Conservation (phyloP, 176 grass and related monocot species). For the Tuctoria greenei region DNA sequence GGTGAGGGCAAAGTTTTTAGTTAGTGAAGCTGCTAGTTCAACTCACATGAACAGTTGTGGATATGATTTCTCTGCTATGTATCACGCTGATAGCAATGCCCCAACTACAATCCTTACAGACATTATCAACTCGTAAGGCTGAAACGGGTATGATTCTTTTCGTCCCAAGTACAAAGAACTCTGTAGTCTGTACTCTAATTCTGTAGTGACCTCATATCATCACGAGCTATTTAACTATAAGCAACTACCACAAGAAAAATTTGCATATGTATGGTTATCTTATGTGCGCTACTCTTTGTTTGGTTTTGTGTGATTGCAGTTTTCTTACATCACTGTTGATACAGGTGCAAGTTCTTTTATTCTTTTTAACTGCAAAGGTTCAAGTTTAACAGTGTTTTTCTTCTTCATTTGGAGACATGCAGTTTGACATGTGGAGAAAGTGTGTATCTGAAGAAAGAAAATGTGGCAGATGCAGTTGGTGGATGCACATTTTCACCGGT, state of each 20-base stretch:
- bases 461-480: constrained; percentile 30
- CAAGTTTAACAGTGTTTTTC: constrained; percentile 14
- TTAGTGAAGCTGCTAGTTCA: constrained; percentile 29
- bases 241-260: constrained; percentile 20
- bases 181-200: background rate
- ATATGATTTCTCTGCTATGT: constrained; percentile 18
- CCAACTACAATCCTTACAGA: constrained; percentile 14
- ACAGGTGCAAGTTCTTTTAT: background rate
- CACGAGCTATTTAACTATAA: constrained; percentile 23
- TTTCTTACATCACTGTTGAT: background rate
- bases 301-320: background rate
- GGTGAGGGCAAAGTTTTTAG: constrained; percentile 26
- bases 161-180: constrained; percentile 25
- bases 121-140: constrained; percentile 13
- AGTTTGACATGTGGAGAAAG: background rate
- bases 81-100: constrained; percentile 14
- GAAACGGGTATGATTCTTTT: constrained; percentile 39
- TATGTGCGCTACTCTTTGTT: background rate
- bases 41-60: constrained; percentile 1
- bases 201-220: background rate
- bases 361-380: background rate
- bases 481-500: constrained; percentile 33
- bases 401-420: background rate
- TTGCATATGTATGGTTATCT: background rate
- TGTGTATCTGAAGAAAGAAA: constrained; percentile 33